These are phyloP conservation scores for Malus hybrid DNA, from an alignment of 331 rosid genomes.

Conservation along the genomic window DNA sequence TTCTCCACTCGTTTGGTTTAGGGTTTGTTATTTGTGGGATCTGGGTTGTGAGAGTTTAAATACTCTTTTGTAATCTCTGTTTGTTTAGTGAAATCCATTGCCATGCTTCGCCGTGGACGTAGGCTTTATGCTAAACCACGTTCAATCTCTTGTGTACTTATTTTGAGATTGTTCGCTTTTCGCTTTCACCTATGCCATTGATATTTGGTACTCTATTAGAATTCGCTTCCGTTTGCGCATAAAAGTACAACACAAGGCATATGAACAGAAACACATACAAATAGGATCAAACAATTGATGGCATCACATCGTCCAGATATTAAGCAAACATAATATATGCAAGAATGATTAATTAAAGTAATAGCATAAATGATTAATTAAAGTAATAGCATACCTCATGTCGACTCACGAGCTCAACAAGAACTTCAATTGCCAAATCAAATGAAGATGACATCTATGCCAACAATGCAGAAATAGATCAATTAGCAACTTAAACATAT, in stretches of 20 bases:
- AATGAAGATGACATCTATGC: slow-evolving; percentile 62
- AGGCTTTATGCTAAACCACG: too few relatives aligned
- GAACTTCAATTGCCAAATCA: slow-evolving; percentile 95
- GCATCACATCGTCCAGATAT: not conserved
- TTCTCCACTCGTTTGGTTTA: too few relatives aligned
- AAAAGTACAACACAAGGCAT: not conserved
- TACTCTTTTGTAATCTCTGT: too few relatives aligned
- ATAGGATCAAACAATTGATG: not conserved
- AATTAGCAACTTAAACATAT: slow-evolving; percentile 5
- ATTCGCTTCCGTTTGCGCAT: too few relatives aligned
- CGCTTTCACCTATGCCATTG: too few relatives aligned
- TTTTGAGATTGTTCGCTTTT: too few relatives aligned
- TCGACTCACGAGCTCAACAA: slow-evolving; percentile 76
- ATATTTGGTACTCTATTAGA: too few relatives aligned
- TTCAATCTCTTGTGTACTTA: too few relatives aligned
- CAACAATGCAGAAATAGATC: slow-evolving; percentile 18
- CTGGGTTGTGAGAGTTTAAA: too few relatives aligned
- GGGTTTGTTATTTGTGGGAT: too few relatives aligned
- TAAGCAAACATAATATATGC: not conserved
- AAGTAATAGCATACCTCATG: slow-evolving; percentile 65
- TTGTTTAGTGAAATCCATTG: too few relatives aligned
- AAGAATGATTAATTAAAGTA: not conserved
- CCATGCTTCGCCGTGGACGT: too few relatives aligned
- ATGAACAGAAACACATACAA: not conserved
- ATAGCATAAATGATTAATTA: slow-evolving; percentile 21